Evolutionary conservation across 345 rosid species (phyloP), one percentile per base, ranked within the genome.

Genomic region (Melaleuca alternifolia): DNA sequence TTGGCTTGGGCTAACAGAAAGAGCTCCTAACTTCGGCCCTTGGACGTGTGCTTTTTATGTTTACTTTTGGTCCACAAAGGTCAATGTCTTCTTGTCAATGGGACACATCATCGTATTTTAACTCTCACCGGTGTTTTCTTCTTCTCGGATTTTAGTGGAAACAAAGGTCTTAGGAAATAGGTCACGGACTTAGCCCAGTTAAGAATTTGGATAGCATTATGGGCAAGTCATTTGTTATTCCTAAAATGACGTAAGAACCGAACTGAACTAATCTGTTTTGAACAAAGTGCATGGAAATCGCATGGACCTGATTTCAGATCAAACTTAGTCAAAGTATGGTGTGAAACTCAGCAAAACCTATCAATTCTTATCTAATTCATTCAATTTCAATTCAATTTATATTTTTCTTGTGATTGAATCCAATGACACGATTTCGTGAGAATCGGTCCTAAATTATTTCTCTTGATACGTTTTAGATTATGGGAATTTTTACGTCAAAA

Each of bases 231-330:
- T 33, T 1, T 65, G 18, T 16, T 9, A 8, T 33, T 65, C 3
- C 46, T 41, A 7, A 3, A 0, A 0, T 8, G n/a, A 12, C 13
- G 71, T 0, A 59, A n/a, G n/a, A 59, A 59, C 6, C 2, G 18
- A 51, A 51, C 16, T 6, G 6, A 62, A 65, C 41, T 11, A 0
- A 14, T 7, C 33, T 4, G 8, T 18, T 14, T 2, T 7, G 2
- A 65, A 30, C 3, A 30, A 15, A 65, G 23, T 7, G 12, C 7
- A 16, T 8, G 44, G 11, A 30, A 65, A 65, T 30, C 1, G 7
- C 11, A 5, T 0, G 77, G 5, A 30, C 11, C 30, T 11, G 9
- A 30, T 30, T 62, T 62, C 6, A 14, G 3, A 62, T 30, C 76
- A 62, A 62, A 62, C 41, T 61, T 14, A 7, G 8, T 28, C 10